Conservation (phyloP, 179 eudicot genomes). For the Monotropa hypopitys region DNA sequence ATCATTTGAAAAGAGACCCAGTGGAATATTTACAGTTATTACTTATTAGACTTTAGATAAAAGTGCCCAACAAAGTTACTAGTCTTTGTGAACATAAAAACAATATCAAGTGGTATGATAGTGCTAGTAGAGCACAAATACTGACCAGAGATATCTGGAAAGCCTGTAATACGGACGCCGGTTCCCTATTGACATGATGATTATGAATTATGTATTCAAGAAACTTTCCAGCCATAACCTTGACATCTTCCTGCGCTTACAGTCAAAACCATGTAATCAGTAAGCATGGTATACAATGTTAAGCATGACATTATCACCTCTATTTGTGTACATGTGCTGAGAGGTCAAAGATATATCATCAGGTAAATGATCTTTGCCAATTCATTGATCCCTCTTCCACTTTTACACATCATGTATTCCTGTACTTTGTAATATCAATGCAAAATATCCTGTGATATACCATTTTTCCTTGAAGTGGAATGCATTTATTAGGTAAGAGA, state of each 20-base stretch:
- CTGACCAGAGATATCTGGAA: conserved; percentile 82
- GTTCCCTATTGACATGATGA: conserved; percentile 49
- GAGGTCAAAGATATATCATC: not conserved
- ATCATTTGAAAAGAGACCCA: too few relatives aligned
- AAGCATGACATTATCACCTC: not conserved
- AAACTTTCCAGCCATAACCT: conserved; percentile 35
- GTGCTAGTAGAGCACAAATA: conserved; percentile 11
- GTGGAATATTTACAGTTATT: not conserved
- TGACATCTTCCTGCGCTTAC: conserved; percentile 55
- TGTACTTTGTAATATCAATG: not conserved
- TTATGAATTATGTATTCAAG: conserved; percentile 56
- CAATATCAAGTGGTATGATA: not conserved
- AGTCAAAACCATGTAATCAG: conserved; percentile 11
- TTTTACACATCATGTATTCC: not conserved
- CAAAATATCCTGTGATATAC: not conserved
- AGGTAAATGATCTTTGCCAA: not conserved
- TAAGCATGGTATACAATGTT: not conserved
- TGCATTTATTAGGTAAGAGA: not conserved
- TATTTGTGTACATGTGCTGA: not conserved
- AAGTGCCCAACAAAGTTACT: not conserved
- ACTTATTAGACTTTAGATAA: not conserved
- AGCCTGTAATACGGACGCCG: conserved; percentile 55
- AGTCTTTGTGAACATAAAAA: not conserved
- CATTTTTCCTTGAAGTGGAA: not conserved
- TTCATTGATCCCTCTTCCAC: not conserved